phyloP scores from a whole-genome alignment of 192 early-diverging fungal species.

The Phycomyces nitens region DNA sequence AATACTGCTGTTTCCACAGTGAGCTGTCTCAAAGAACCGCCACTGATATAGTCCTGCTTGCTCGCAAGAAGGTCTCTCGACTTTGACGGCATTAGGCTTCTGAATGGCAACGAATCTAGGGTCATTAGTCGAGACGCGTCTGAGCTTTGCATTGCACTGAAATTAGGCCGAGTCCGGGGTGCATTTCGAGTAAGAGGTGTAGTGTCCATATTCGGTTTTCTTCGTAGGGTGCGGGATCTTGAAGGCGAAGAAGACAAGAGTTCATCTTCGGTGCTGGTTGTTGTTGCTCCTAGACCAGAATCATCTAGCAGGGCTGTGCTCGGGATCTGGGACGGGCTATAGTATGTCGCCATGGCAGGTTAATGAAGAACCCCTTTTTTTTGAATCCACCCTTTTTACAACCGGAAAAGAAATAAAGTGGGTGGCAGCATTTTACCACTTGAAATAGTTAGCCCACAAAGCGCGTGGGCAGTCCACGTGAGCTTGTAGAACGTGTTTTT shows the following conservation, averaged over 20 bases:
- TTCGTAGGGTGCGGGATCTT: not conserved
- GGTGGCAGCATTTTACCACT: not conserved
- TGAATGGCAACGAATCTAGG: constrained; percentile 3
- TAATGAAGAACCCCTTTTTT: not conserved
- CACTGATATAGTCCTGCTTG: not conserved
- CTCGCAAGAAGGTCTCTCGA: constrained; percentile 2
- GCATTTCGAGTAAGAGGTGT: not conserved
- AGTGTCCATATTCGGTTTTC: constrained; percentile 3
- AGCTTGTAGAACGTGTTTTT: not conserved
- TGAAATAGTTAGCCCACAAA: not conserved
- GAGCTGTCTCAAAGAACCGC: constrained; percentile 17
- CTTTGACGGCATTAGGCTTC: not conserved
- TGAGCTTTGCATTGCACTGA: constrained; percentile 14
- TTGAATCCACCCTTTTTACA: too few relatives aligned
- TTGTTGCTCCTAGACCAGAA: not conserved
- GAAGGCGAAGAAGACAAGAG: constrained; percentile 4
- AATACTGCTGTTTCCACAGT: constrained; percentile 26
- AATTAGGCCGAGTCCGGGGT: constrained; percentile 2
- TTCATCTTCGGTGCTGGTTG: constrained; percentile 6
- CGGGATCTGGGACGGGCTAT: not conserved
- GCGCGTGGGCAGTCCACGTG: not conserved
- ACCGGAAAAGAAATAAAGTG: too few relatives aligned
- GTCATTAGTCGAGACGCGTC: constrained; percentile 18
- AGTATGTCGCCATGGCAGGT: not conserved
- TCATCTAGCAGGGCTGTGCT: not conserved